These are phyloP conservation scores for Chamaecyparis obtusa DNA, from an alignment of 75 land plant species.

Conservation along the genomic window DNA sequence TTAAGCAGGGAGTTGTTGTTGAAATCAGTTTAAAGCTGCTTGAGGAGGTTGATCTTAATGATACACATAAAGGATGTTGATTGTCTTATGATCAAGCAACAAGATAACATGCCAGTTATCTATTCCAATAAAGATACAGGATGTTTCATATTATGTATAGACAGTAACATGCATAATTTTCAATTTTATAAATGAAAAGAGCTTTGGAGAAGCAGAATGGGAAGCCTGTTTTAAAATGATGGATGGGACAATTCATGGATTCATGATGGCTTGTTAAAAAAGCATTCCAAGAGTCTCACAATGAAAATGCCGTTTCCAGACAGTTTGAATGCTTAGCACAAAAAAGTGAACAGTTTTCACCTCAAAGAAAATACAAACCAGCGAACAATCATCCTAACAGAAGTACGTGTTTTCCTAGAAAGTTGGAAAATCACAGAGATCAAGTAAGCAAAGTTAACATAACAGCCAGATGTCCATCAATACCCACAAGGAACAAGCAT, in stretches of 20 bases:
- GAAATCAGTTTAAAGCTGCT: constrained; percentile 1
- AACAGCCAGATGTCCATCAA: background rate
- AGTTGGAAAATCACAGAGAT: background rate
- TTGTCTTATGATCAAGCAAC: background rate
- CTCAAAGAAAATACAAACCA: background rate
- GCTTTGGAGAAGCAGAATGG: background rate
- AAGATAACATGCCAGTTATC: background rate
- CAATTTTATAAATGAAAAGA: background rate
- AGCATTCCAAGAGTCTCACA: background rate
- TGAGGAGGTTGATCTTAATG: background rate
- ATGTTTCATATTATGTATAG: background rate
- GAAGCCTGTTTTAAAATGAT: background rate
- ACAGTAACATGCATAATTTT: background rate
- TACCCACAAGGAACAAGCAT: background rate
- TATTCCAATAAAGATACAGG: background rate
- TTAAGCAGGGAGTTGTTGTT: background rate
- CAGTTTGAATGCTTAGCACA: background rate
- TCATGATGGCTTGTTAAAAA: background rate
- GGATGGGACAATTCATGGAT: background rate
- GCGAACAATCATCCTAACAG: background rate
- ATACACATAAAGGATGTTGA: background rate
- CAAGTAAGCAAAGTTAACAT: background rate
- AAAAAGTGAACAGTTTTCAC: background rate
- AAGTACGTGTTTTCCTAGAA: background rate
- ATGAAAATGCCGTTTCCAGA: background rate